A percentile compares a stretch with the other conserved stretches of the same genome.
Evolutionary conservation across 2,329 filamentous ascomycete genomes (phyloP).

Genomic region (Xylaria sp.): DNA sequence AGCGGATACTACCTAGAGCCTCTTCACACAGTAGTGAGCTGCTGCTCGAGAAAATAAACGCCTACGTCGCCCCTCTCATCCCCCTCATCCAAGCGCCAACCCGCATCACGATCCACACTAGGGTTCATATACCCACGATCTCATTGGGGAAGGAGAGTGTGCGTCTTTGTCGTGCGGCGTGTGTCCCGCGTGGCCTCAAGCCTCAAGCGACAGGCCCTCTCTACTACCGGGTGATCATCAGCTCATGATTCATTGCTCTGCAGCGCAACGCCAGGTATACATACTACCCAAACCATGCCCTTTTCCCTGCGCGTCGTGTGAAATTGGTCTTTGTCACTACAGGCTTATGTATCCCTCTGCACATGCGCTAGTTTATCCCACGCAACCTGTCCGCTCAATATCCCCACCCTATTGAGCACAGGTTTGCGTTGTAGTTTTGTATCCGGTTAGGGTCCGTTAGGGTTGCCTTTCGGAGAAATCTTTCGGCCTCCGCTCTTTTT

Average conservation of each 20-base stretch:
- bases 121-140: conserved; percentile 29
- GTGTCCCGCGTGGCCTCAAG: conserved; percentile 31
- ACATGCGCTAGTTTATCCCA: conserved; percentile 9
- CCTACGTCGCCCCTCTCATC: conserved; percentile 16
- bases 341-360: neutral
- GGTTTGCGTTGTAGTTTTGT: conserved; percentile 2
- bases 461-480: conserved; percentile 26
- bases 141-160: conserved; percentile 35
- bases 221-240: conserved; percentile 27
- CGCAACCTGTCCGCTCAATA: conserved; percentile 2
- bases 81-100: conserved; percentile 37
- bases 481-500: conserved; percentile 24
- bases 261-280: conserved; percentile 2
- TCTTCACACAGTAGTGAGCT: neutral
- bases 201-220: conserved; percentile 30
- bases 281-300: neutral
- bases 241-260: conserved; percentile 25
- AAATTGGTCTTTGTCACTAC: conserved; percentile 11
- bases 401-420: conserved; percentile 17
- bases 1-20: conserved; percentile 28
- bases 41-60: conserved; percentile 26
- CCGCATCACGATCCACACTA: conserved; percentile 39
- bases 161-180: conserved; percentile 13
- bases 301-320: neutral
- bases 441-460: conserved; percentile 4